Evolutionary conservation across 208 protist genomes (phyloP).

Genomic region (Leishmania tropica): DNA sequence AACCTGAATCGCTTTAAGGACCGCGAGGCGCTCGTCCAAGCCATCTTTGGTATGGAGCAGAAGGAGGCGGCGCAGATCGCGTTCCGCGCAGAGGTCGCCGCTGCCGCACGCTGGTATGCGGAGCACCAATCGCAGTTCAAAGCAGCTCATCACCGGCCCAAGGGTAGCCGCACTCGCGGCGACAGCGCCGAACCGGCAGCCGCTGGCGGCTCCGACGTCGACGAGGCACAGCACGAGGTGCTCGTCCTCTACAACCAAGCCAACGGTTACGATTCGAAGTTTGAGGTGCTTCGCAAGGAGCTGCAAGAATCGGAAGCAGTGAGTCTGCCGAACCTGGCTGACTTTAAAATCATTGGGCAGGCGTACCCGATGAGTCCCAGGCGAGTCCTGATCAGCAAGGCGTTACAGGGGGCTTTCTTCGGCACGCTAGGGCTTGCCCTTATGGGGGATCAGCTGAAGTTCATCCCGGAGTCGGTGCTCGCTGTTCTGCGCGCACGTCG

Average conservation of each 20-base stretch:
- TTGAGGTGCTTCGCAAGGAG: slow-evolving; percentile 21
- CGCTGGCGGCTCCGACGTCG: background rate
- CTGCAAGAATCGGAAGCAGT: slow-evolving; percentile 9
- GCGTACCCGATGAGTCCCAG: slow-evolving; percentile 13
- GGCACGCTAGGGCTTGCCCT: slow-evolving; percentile 36
- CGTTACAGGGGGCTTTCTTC: slow-evolving; percentile 20
- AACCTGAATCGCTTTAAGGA: slow-evolving; percentile 30
- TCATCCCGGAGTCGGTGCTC: slow-evolving; percentile 29
- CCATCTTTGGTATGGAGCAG: slow-evolving; percentile 24
- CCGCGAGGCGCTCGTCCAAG: slow-evolving; percentile 21
- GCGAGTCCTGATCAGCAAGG: slow-evolving; percentile 12
- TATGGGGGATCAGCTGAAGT: slow-evolving; percentile 30
- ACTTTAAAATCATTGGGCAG: slow-evolving; percentile 14
- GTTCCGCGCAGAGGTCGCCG: slow-evolving; percentile 24
- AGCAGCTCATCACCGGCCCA: background rate
- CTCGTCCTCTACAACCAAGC: slow-evolving; percentile 31
- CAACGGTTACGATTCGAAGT: slow-evolving; percentile 14
- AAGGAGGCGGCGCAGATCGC: slow-evolving; percentile 21
- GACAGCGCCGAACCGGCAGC: slow-evolving; percentile 3
- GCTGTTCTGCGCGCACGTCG: slow-evolving; percentile 32
- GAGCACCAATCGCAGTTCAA: slow-evolving; percentile 15
- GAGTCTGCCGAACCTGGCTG: slow-evolving; percentile 26
- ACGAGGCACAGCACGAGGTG: slow-evolving; percentile 16
- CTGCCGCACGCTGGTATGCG: slow-evolving; percentile 21
- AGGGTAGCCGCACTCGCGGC: slow-evolving; percentile 5